These are phyloP conservation scores for Hyphochytrium catenoides DNA, from an alignment of 352 stramenopile genomes.

Conservation along the genomic window DNA sequence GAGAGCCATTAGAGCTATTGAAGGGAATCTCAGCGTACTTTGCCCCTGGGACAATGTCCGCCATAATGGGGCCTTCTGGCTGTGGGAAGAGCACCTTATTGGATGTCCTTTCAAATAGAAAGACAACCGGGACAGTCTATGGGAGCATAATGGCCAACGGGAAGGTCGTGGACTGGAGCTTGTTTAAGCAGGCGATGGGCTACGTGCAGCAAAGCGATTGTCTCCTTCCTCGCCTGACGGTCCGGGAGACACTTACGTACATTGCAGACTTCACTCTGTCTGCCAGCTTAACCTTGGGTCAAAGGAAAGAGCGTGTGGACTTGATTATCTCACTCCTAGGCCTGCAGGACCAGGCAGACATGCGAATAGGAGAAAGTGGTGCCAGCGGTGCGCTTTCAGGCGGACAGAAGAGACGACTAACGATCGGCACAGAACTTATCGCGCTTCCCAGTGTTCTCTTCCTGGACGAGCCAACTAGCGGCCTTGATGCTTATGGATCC, in stretches of 20 bases:
- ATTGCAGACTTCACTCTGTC: conserved; percentile 5
- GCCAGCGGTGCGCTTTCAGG: conserved; percentile 7
- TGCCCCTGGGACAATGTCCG: conserved; percentile 13
- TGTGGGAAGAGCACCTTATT: conserved; percentile 26
- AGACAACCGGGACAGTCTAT: conserved; percentile 6
- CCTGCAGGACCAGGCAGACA: conserved; percentile 6
- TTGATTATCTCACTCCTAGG: conserved; percentile 3
- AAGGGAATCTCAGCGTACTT: no score
- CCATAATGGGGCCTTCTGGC: conserved; percentile 29
- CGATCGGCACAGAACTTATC: conserved; percentile 9
- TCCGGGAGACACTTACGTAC: conserved; percentile 6
- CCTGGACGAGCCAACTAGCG: conserved; percentile 10
- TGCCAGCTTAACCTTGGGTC: conserved; percentile 6
- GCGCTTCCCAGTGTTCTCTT: conserved; percentile 9
- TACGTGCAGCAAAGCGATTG: conserved; percentile 9
- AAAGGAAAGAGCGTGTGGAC: conserved; percentile 7
- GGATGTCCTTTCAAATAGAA: conserved; percentile 21
- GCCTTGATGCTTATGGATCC: conserved; percentile 6
- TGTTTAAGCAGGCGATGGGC: conserved; percentile 7
- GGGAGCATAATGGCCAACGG: conserved; percentile 7
- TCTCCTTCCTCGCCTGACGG: conserved; percentile 8
- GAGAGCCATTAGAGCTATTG: no score
- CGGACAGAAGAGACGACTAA: conserved; percentile 10
- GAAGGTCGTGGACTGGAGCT: conserved; percentile 4
- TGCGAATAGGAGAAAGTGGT: conserved; percentile 4